Percentiles rank a stretch among this genome's conserved stretches.
Conservation (phyloP, 1,139 yeast genomes). For the Nakaseomyces sp. region DNA sequence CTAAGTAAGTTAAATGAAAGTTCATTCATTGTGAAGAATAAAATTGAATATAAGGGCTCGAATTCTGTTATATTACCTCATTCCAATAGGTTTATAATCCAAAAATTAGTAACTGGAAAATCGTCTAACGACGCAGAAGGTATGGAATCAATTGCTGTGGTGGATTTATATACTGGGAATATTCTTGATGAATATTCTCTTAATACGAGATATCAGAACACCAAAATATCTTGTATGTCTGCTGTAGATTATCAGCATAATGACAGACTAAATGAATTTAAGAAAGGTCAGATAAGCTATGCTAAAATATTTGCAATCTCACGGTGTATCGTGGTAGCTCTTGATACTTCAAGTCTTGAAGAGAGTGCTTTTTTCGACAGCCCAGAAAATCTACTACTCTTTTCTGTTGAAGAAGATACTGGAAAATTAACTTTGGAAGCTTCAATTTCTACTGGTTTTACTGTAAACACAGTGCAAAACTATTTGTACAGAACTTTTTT, state of each 20-base stretch:
- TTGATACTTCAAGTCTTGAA: conserved; percentile 23
- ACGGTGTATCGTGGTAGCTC: conserved; percentile 21
- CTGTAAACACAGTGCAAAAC: conserved; percentile 16
- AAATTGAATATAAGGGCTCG: background rate
- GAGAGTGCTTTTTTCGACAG: conserved; percentile 12
- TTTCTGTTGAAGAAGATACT: conserved; percentile 23
- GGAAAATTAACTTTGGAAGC: conserved; percentile 19
- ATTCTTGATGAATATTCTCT: background rate
- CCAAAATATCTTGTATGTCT: conserved; percentile 19
- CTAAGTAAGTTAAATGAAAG: background rate
- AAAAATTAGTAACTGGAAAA: background rate
- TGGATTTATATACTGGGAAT: background rate
- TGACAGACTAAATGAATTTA: background rate
- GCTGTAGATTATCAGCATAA: conserved; percentile 12
- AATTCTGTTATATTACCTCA: background rate
- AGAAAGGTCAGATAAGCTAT: conserved; percentile 12
- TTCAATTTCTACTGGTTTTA: conserved; percentile 13
- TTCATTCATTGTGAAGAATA: background rate
- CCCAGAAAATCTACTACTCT: conserved; percentile 19
- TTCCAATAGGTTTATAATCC: background rate
- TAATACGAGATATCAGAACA: conserved; percentile 13
- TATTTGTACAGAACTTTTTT: conserved; percentile 16
- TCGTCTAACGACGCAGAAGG: background rate
- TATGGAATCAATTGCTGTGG: background rate
- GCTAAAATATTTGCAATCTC: conserved; percentile 20